Evolutionary conservation across 768 basidiomycete species (phyloP).

Genomic region (Rhodocollybia butyracea): DNA sequence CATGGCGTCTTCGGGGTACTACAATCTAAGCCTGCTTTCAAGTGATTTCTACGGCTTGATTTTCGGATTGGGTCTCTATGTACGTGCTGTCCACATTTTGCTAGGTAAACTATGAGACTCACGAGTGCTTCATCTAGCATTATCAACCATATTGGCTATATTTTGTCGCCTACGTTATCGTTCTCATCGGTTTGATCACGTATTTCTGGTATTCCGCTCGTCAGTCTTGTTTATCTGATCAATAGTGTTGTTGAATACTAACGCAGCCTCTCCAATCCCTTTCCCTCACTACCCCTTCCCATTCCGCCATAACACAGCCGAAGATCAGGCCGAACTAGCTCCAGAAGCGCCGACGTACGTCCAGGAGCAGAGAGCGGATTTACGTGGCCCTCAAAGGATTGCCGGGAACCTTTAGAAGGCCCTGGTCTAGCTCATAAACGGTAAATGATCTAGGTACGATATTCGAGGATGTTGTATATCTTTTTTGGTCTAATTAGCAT

Average conservation of each 20-base stretch:
- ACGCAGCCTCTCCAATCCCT: too few species aligned
- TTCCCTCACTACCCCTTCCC: background rate
- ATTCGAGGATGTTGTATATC: background rate
- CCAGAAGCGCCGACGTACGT: conserved; percentile 62
- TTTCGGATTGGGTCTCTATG: conserved; percentile 62
- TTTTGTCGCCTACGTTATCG: conserved; percentile 73
- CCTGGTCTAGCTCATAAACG: background rate
- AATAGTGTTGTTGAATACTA: background rate
- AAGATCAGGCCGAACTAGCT: conserved; percentile 66
- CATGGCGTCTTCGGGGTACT: conserved; percentile 81
- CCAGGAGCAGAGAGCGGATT: conserved; percentile 21
- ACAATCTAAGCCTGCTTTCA: conserved; percentile 81
- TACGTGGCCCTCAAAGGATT: conserved; percentile 6
- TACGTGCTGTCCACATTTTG: conserved; percentile 20
- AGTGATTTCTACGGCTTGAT: conserved; percentile 87
- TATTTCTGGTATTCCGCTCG: conserved; percentile 88
- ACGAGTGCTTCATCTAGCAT: conserved; percentile 56
- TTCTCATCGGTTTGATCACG: conserved; percentile 68
- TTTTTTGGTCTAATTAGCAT: background rate
- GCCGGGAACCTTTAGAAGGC: background rate
- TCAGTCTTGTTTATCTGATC: conserved; percentile 36
- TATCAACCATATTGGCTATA: conserved; percentile 87
- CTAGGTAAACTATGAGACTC: background rate
- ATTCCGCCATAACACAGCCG: conserved; percentile 49
- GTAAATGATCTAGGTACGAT: background rate